Base-by-base conservation (phyloP, 768 basidiomycete genomes). In the Leccinum pellstonianum region DNA sequence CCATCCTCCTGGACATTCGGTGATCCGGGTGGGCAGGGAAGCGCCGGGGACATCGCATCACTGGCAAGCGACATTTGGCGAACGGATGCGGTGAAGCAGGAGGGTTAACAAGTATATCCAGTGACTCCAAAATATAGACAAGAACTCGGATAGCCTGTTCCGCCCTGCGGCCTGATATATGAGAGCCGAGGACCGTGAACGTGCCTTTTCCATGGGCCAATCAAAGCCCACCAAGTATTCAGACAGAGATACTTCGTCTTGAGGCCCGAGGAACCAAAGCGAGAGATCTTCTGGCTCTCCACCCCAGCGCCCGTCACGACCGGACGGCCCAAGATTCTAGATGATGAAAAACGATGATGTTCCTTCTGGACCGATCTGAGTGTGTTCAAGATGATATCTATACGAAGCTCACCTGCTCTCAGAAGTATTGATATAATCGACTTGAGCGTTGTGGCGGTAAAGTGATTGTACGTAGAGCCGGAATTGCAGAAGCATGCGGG, bases 41-140 rank as follows among this genome's bases (percentile, higher is more conserved):
- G 52, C 10, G 19, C 66, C 66, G 67, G 47, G 57, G 50, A 55
- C 38, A 51, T 62, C 66, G 66, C 56, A 66, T 66, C 27, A 29
- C 27, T 29, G 27, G 27, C 66, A 55, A 47, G 27, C 38, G 7
- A 35, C 38, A 41, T 12, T 21, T 15, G 35, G 46, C 52, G 55
- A 23, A 41, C 25, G 50, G 55, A 47, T 38, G 48, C 41, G 46
- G 37, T 48, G 17, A 17, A 51, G 43, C 15, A 2, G 31, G 0
- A 48, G 23, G 27, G 48, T 19, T 41, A 17, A 64, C 12, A 41
- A 17, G 17, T 41, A 66, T 66, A 62, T 52, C 0, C 25, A 62
- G 31, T 10, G 27, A 41, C 46, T 15, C 10, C 25, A 21, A 25
- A 31, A 50, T 56, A 62, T 54, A 33, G 33, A 41, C 25, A 25